Evolutionary conservation across 2,329 filamentous ascomycete species (phyloP).

Genomic region (Colletotrichum sp.): DNA sequence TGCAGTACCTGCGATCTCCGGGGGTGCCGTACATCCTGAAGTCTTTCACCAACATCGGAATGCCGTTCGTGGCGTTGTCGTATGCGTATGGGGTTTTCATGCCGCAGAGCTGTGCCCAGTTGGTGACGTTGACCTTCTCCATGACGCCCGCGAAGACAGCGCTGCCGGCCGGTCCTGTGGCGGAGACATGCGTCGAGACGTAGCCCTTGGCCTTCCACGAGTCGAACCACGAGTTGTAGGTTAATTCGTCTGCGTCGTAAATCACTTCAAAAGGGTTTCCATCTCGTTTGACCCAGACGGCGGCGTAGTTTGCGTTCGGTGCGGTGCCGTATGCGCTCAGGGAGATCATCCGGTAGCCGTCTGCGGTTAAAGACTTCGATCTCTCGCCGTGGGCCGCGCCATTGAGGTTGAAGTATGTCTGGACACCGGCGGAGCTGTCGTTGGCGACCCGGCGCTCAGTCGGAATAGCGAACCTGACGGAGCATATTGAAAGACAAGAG

Average conservation of each 20-base stretch:
- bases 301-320: background rate
- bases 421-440: background rate
- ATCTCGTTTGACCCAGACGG: slow-evolving; percentile 13
- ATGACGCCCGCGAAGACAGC: slow-evolving; percentile 21
- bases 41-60: background rate
- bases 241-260: slow-evolving; percentile 3
- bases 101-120: slow-evolving; percentile 17
- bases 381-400: background rate
- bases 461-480: background rate
- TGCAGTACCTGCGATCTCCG: slow-evolving; percentile 9
- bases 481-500: slow-evolving; percentile 2
- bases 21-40: slow-evolving; percentile 20
- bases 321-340: slow-evolving; percentile 21
- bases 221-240: slow-evolving; percentile 16
- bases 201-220: slow-evolving; percentile 16
- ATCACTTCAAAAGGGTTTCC: background rate
- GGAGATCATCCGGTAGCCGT: slow-evolving; percentile 20
- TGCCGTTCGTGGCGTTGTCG: background rate
- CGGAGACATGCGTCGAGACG: slow-evolving; percentile 17
- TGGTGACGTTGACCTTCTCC: slow-evolving; percentile 13
- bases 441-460: background rate
- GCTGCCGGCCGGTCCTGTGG: slow-evolving; percentile 1
- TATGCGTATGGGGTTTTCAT: background rate
- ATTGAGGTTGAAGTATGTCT: slow-evolving; percentile 8
- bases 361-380: background rate